Percentiles rank a stretch among this genome's conserved stretches.
phyloP scores from a whole-genome alignment of 495 filamentous ascomycete genomes.

The Podospora pseudopauciseta region DNA sequence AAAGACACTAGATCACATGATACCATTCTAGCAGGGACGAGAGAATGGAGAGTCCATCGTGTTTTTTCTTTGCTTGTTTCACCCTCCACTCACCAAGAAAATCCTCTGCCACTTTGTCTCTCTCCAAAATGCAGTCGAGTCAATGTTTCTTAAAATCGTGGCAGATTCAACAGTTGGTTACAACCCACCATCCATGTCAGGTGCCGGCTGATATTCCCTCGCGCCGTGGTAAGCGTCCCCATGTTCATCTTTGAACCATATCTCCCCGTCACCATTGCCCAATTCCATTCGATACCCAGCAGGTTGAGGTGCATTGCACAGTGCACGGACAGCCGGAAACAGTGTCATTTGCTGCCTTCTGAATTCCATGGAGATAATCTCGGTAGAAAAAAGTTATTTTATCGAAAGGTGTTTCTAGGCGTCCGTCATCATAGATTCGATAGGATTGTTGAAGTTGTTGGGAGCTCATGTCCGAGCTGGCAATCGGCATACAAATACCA shows the following conservation, averaged over 20 bases:
- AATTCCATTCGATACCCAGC: conserved; percentile 20
- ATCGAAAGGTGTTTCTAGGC: too few relatives aligned
- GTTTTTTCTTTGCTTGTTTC: background rate
- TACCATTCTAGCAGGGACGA: too few relatives aligned
- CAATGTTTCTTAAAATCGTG: conserved; percentile 11
- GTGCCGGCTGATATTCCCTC: conserved; percentile 9
- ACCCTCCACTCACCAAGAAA: conserved; percentile 9
- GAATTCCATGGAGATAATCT: conserved; percentile 1
- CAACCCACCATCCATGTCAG: background rate
- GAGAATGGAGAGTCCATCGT: too few relatives aligned
- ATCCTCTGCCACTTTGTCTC: conserved; percentile 3
- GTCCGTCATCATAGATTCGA: too few relatives aligned
- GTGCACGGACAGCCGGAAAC: conserved; percentile 7
- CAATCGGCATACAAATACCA: too few relatives aligned
- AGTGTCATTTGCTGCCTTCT: conserved; percentile 11
- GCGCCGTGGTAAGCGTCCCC: conserved; percentile 17
- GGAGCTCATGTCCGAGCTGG: too few relatives aligned
- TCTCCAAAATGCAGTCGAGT: conserved; percentile 3
- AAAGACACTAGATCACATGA: too few relatives aligned
- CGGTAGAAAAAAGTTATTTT: conserved; percentile 3
- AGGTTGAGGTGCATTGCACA: conserved; percentile 16
- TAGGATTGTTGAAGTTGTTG: too few relatives aligned
- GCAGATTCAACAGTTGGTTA: conserved; percentile 13
- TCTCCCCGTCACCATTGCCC: conserved; percentile 12
- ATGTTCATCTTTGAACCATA: conserved; percentile 18